Evolutionary conservation across 352 stramenopile genomes (phyloP), one percentile per base, ranked within the genome.

Genomic region (Globisporangium orthogonon): DNA sequence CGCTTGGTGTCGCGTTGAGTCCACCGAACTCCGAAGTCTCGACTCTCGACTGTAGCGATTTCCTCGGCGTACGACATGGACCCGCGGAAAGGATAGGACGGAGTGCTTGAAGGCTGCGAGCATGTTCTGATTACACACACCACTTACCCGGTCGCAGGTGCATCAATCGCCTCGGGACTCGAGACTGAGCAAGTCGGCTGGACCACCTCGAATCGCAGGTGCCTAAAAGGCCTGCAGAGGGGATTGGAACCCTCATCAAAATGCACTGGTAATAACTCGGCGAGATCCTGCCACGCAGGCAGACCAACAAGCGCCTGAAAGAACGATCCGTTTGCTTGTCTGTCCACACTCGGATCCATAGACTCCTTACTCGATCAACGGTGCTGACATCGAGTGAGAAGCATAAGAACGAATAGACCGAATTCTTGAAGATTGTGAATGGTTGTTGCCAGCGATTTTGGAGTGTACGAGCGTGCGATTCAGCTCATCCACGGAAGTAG

Each of bases 1-100:
- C 37, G 37, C 37, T 6, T 13, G 35, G 35, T 40, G 35, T 11
- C 10, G 37, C 17, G 11, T 13, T 13, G 37, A 43, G 37, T 43
- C 11, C 37, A 43, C 37, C 37, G 13, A 14, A 13, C 37, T 13
- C 2, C 11, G 11, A 17, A 43, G 37, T 43, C 37, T 43, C 18
- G 30, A 30, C n/a, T 23, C 30, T 54, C 46, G 46, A 30, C 2
- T 5, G 23, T 37, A 13, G 47, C 11, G 31, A 29, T 52, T 52
- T 52, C 47, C 11, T 39, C 29, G 31, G 13, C 49, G 49, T 54
- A 54, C 49, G 49, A 54, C 49, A 54, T 54, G 49, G 49, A 54
- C 31, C 49, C 6, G 49, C 49, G 49, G 49, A 54, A 54, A 47
- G 43, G 15, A 28, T 29, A 47, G 43, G 17, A 28, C 43, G 2